phyloP scores from a whole-genome alignment of 1,284 basidiomycete species.

The Volvariella surrecta region DNA sequence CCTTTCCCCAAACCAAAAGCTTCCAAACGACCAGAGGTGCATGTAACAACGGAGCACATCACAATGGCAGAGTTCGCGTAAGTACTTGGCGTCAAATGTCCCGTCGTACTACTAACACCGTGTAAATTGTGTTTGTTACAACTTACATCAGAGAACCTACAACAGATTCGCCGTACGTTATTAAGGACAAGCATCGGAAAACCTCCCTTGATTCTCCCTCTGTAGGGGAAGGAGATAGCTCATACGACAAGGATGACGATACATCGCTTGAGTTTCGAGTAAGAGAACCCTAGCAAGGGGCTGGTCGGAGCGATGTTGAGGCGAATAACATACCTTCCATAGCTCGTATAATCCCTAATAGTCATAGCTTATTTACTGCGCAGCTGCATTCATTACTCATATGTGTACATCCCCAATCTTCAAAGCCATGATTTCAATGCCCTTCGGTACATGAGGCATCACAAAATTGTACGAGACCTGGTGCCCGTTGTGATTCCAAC shows the following conservation, averaged over 20 bases:
- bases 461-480: too few relatives aligned
- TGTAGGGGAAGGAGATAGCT: slow-evolving; percentile 17
- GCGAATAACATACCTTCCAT: background rate
- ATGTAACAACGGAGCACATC: slow-evolving; percentile 52
- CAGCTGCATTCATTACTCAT: too few relatives aligned
- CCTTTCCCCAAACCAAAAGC: slow-evolving; percentile 16
- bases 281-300: slow-evolving; percentile 7
- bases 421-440: too few relatives aligned
- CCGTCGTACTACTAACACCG: background rate
- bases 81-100: too few relatives aligned
- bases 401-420: too few relatives aligned
- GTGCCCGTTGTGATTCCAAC: too few relatives aligned
- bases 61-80: slow-evolving; percentile 38
- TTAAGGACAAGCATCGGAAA: slow-evolving; percentile 17
- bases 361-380: background rate
- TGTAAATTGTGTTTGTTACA: background rate
- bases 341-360: too few relatives aligned
- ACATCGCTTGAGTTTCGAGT: slow-evolving; percentile 18
- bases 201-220: slow-evolving; percentile 22
- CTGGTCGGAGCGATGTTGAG: slow-evolving; percentile 4
- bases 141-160: slow-evolving; percentile 14
- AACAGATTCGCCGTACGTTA: slow-evolving; percentile 20
- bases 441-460: too few relatives aligned
- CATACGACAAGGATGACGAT: slow-evolving; percentile 20
- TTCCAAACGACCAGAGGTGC: slow-evolving; percentile 38